Evolutionary conservation across 139 green algal species (phyloP).

Genomic region (Picocystis salinarum): DNA sequence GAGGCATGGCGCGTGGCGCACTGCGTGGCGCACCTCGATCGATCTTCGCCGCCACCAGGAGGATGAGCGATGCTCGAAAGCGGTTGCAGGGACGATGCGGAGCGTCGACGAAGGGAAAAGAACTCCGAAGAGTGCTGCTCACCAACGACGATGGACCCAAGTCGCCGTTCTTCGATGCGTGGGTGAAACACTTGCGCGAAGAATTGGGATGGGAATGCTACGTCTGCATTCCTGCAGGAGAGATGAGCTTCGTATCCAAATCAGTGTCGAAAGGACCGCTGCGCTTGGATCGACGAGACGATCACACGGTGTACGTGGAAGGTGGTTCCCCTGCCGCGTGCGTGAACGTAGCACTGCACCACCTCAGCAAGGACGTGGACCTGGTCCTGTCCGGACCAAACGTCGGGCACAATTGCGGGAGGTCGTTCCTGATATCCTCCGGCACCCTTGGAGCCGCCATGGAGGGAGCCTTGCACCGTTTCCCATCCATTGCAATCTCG

Average conservation of each 20-base stretch:
- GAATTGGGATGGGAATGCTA: not conserved
- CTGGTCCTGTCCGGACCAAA: constrained; percentile 17
- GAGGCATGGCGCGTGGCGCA: too few species aligned
- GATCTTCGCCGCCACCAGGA: too few species aligned
- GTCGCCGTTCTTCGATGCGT: constrained; percentile 18
- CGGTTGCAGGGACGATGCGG: too few species aligned
- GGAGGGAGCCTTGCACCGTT: constrained; percentile 10
- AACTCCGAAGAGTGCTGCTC: constrained; percentile 10
- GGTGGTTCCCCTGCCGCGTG: constrained; percentile 14
- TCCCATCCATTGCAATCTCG: constrained; percentile 12
- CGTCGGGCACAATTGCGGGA: constrained; percentile 18
- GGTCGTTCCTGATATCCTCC: constrained; percentile 18
- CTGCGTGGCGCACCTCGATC: too few species aligned
- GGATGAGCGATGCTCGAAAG: too few species aligned
- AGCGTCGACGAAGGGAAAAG: too few species aligned
- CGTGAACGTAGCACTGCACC: constrained; percentile 18
- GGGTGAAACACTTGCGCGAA: constrained; percentile 2
- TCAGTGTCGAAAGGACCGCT: constrained; percentile 9
- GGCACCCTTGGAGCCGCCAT: constrained; percentile 20
- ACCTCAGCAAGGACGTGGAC: constrained; percentile 10
- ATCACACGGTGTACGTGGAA: constrained; percentile 4
- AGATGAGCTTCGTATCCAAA: constrained; percentile 18
- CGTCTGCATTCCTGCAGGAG: constrained; percentile 4
- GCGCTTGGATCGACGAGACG: not conserved
- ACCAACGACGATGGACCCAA: constrained; percentile 24